Evolutionary conservation across 164 flowering plant genomes (phyloP), one percentile per base, ranked within the genome.

Genomic region (Kalanchoe fedtschenkoi): DNA sequence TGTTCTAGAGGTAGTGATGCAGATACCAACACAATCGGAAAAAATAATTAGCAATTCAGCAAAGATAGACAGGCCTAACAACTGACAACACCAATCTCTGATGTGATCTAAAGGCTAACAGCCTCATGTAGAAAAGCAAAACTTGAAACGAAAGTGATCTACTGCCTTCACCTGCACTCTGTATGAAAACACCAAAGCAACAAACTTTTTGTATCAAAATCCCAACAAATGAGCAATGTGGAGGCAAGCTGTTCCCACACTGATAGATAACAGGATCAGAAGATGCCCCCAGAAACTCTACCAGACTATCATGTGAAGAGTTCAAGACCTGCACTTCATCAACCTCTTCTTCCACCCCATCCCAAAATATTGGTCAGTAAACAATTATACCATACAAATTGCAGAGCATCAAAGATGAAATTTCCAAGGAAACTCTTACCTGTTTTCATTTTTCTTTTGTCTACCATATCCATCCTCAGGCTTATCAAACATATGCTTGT

Each of bases 381-480:
- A 37, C 47, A 60, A 56, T 37, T 43, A 2, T 57, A 53, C 60
- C 56, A 56, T 61, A 76, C 68, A 47, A 30, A 46, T 37, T 47
- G 34, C 26, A 33, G 17, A 44, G 63, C 61, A 56, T 47, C 57
- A 24, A 73, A 42, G 22, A 81, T 77, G 85, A 80, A 44, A 37
- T 5, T 76, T 30, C 75, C 76, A 59, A 79, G 64, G 70, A 89
- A 78, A 60, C 66, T 81, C 64, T 76, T 86, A 32, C 75, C 77
- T 34, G 9, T 75, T 28, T 78, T 89, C 24, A 70, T 88, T 28
- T 75, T 86, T 71, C 64, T 84, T 63, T 66, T 89, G 15, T 71
- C 83, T 1, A 54, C 68, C 67, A 55, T 77, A 34, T 84, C 96
- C 28, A 60, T 87, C 15, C 37, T 86, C 60, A 66, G 96, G 62